Evolutionary conservation across 2,329 filamentous ascomycete species (phyloP), one percentile per base, ranked within the genome.

Genomic region (Dactylellina haptotyla): DNA sequence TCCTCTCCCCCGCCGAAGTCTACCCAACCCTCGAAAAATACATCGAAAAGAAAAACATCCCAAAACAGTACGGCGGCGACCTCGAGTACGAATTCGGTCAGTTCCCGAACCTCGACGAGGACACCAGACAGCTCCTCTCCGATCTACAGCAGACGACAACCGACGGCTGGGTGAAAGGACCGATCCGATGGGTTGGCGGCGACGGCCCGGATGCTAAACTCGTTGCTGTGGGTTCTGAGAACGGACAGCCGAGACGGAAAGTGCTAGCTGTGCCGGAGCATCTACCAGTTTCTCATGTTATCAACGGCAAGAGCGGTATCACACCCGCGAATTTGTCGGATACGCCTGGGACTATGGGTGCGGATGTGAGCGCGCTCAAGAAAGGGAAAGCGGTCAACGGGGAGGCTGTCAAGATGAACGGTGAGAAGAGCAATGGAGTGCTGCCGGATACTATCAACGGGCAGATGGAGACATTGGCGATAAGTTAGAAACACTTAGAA

Each of bases 1-100:
- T 98, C 77, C 87, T 98, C 62, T 85, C 85, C 51, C 84, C 87
- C 6, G 80, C 86, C 63, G 92, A 96, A 81, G 89, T 96, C 59
- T 86, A 89, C 77, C 83, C 89, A 14, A 94, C 92, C 1, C 87
- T 98, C 25, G 86, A 89, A 76, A 84, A 87, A 62, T 97, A 94
- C 82, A 92, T 98, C 80, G 90, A 96, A 59, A 84, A 87, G 0
- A 85, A 87, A 59, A 91, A 94, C 81, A 93, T 98, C 75, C 94
- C 94, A 16, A 93, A 91, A 80, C 88, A 90, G 80, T 98, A 97
- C 80, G 94, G 94, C 72, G 94, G 94, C 46, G 86, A 92, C 76
- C 86, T 97, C 6, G 90, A 96, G 23, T 97, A 90, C 83, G 82
- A 86, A 54, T 97, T 90, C 82, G 92, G 92, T 62, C 87, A 91